Percentiles rank a stretch among this genome's conserved stretches.
Evolutionary conservation across 306 rosid species (phyloP).

Genomic region (Trifolium pratense): DNA sequence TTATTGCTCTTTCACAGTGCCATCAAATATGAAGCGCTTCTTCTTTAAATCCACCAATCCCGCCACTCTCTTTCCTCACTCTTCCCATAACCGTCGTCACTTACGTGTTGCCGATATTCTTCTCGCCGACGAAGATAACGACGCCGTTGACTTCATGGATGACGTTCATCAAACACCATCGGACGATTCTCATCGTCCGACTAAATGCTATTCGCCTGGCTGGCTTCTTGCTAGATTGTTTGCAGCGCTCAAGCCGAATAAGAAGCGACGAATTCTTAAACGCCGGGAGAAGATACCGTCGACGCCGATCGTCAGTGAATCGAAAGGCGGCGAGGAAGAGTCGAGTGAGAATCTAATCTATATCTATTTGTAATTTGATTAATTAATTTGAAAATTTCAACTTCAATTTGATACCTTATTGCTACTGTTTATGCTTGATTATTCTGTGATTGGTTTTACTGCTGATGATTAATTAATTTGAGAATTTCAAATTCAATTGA

Average conservation of each 20-base stretch:
- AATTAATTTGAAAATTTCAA: neutral
- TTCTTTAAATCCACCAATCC: constrained; percentile 47
- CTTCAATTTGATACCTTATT: neutral
- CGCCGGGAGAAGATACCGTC: constrained; percentile 28
- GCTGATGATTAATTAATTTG: neutral
- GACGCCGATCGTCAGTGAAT: constrained; percentile 28
- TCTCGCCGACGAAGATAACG: constrained; percentile 39
- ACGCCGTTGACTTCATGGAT: constrained; percentile 50
- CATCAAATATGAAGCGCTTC: constrained; percentile 26
- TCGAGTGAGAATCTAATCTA: constrained; percentile 51
- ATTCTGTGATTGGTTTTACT: neutral
- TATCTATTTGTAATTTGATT: constrained; percentile 1
- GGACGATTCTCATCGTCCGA: constrained; percentile 6
- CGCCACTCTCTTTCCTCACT: neutral
- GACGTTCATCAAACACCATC: constrained; percentile 1
- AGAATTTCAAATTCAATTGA: neutral
- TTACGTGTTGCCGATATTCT: constrained; percentile 71
- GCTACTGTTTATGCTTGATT: constrained; percentile 3
- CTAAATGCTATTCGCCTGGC: constrained; percentile 57
- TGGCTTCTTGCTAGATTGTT: constrained; percentile 58
- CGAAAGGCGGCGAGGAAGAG: constrained; percentile 35
- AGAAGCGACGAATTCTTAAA: constrained; percentile 33
- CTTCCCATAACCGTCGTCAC: constrained; percentile 47
- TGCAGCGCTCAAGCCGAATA: constrained; percentile 51
- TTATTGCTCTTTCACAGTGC: constrained; percentile 35